Evolutionary conservation across 2,329 filamentous ascomycete species (phyloP).

Genomic region (Xylariales sp.): DNA sequence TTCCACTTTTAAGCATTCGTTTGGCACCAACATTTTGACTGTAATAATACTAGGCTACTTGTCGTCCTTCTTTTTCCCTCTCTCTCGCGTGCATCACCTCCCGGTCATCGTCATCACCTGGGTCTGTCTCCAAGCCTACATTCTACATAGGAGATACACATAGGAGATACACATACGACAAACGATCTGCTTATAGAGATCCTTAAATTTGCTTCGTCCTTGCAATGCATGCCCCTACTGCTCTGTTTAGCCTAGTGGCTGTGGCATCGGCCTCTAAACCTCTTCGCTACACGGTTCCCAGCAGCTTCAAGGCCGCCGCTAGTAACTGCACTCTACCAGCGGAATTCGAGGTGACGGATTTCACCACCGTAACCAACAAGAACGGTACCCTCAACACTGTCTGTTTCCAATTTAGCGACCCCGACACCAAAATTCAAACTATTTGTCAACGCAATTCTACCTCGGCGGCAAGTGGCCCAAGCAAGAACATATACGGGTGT

Average conservation of each 20-base stretch:
- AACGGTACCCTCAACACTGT: slow-evolving; percentile 40
- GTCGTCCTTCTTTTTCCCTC: not conserved
- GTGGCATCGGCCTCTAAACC: slow-evolving; percentile 41
- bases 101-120: not conserved
- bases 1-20: not conserved
- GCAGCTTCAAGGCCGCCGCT: slow-evolving; percentile 37
- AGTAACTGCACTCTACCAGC: slow-evolving; percentile 44
- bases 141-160: not conserved
- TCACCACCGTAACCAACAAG: slow-evolving; percentile 42
- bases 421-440: slow-evolving; percentile 46
- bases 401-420: slow-evolving; percentile 45
- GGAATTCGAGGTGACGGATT: slow-evolving; percentile 44
- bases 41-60: not conserved
- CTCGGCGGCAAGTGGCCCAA: slow-evolving; percentile 41
- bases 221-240: slow-evolving; percentile 39
- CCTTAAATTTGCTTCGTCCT: not conserved
- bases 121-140: not conserved
- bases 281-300: slow-evolving; percentile 45
- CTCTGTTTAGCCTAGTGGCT: slow-evolving; percentile 43
- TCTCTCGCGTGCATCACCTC: not conserved
- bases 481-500: slow-evolving; percentile 45
- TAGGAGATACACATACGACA: not conserved
- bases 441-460: slow-evolving; percentile 45
- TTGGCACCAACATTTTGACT: not conserved
- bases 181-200: not conserved